phyloP scores from a whole-genome alignment of 495 filamentous ascomycete genomes.

The Daldinia concentrica region DNA sequence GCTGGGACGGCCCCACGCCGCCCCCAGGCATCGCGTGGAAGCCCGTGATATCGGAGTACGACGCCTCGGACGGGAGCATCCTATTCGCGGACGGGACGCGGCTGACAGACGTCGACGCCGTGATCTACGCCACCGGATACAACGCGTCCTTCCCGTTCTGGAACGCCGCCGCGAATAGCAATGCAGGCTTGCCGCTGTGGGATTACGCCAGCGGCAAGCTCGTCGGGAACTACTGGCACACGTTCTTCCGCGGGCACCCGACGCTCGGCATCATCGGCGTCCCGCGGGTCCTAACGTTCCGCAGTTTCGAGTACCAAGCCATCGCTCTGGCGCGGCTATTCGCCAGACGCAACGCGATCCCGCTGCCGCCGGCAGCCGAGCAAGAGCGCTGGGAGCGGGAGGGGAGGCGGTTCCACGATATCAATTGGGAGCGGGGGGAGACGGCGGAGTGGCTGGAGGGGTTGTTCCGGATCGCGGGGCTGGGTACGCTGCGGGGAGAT shows the following conservation, averaged over 20 bases:
- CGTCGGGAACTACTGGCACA: slow-evolving; percentile 53
- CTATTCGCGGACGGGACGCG: slow-evolving; percentile 55
- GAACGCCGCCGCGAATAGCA: slow-evolving; percentile 54
- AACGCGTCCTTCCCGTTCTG: slow-evolving; percentile 60
- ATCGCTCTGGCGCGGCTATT: slow-evolving; percentile 59
- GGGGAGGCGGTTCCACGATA: slow-evolving; percentile 58
- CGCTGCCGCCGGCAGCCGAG: slow-evolving; percentile 47
- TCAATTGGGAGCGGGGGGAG: slow-evolving; percentile 57
- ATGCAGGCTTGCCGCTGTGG: slow-evolving; percentile 52
- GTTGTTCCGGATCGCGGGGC: slow-evolving; percentile 55
- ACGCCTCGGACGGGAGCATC: slow-evolving; percentile 46
- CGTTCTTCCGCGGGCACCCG: slow-evolving; percentile 54
- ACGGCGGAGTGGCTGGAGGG: slow-evolving; percentile 53
- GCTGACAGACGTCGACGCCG: slow-evolving; percentile 53
- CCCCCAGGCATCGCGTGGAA: slow-evolving; percentile 58
- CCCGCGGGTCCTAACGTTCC: slow-evolving; percentile 58
- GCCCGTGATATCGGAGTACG: slow-evolving; percentile 52
- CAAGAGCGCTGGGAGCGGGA: slow-evolving; percentile 55
- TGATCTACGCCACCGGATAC: slow-evolving; percentile 64
- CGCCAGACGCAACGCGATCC: slow-evolving; percentile 44
- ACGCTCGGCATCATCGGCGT: slow-evolving; percentile 56
- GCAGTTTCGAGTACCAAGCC: slow-evolving; percentile 63
- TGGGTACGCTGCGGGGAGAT: slow-evolving; percentile 53
- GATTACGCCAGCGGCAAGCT: slow-evolving; percentile 52
- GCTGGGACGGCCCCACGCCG: slow-evolving; percentile 56